Evolutionary conservation across 495 filamentous ascomycete genomes (phyloP), one percentile per base, ranked within the genome.

Genomic region (Aspergillus panamensis): DNA sequence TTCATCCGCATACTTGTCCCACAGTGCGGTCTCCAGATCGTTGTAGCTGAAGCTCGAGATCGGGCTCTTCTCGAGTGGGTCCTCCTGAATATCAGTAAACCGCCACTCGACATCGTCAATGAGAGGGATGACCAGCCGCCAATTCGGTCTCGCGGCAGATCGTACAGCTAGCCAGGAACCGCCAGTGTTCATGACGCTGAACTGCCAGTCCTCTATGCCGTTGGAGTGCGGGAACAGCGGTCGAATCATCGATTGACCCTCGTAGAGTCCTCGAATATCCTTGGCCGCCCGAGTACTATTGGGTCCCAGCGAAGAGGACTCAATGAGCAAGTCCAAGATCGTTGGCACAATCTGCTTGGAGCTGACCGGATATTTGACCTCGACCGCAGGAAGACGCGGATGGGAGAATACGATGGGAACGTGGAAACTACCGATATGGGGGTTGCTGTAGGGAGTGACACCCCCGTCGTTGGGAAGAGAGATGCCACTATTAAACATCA

Each of bases 121-220:
- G 12, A 81, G 68, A 5, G 78, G 77, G 29, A 80, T 63, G 12
- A 80, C 73, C 2, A 81, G 68, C 16, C 78, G 69, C 58, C 62
- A 74, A n/a, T 68, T 66, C 0, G 74, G 73, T 8, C 63, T 59
- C 1, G 69, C 71, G 7, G 77, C 74, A 8, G 75, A 78, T 3
- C 74, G 73, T 12, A 79, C 68, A 7, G 72, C 69, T 1, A 81
- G 66, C 67, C 73, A 71, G 1, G 75, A 69, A 1, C 77, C 75
- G n/a, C 78, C 78, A 0, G 78, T 77, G 59, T 81, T 81, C 63
- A 81, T 75, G 51, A 79, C 76, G 30, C 72, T 77, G 59, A 79
- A 79, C 53, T 80, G 76, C 77, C 76, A 81, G 51, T 72, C 65
- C 53, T 74, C 65, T 17, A 70, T 68, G 48, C 73, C 74, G 39